These are phyloP conservation scores for Plectosphaerella cucumerina DNA, from an alignment of 2,329 filamentous ascomycete genomes.

Conservation along the genomic window DNA sequence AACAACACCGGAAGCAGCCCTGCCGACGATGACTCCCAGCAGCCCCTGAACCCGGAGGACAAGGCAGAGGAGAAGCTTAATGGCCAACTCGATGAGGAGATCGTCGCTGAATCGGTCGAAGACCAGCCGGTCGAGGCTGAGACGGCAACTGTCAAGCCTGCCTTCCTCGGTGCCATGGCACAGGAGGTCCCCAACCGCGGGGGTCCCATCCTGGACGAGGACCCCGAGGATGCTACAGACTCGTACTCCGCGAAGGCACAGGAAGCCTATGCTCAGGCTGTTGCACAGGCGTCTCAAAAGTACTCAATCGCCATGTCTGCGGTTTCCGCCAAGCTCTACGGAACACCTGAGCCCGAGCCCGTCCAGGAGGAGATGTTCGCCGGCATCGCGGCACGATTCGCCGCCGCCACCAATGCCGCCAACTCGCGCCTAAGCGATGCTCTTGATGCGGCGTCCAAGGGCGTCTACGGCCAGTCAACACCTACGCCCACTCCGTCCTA, in stretches of 20 bases:
- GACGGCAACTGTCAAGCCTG: slow-evolving; percentile 36
- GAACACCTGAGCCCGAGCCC: slow-evolving; percentile 59
- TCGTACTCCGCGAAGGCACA: slow-evolving; percentile 41
- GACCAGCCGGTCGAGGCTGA: slow-evolving; percentile 22
- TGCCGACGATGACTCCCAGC: slow-evolving; percentile 11
- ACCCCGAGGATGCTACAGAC: slow-evolving; percentile 21
- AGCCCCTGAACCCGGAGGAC: slow-evolving; percentile 5
- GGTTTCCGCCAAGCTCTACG: slow-evolving; percentile 63
- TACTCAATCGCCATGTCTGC: slow-evolving; percentile 65
- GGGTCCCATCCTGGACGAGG: slow-evolving; percentile 44
- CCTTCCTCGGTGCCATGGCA: slow-evolving; percentile 46
- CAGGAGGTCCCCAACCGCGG: slow-evolving; percentile 43
- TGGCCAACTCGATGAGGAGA: slow-evolving; percentile 17
- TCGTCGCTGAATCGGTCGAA: slow-evolving; percentile 16
- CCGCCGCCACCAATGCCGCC: slow-evolving; percentile 58
- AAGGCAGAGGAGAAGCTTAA: slow-evolving; percentile 1
- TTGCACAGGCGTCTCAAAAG: slow-evolving; percentile 62
- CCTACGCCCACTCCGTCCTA: slow-evolving; percentile 35
- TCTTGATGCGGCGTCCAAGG: slow-evolving; percentile 46
- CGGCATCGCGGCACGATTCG: slow-evolving; percentile 65
- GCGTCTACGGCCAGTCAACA: slow-evolving; percentile 43
- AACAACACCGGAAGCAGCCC: slow-evolving; percentile 15
- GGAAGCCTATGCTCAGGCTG: slow-evolving; percentile 60
- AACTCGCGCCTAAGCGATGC: slow-evolving; percentile 54
- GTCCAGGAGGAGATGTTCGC: slow-evolving; percentile 62